Percentiles rank a stretch among this genome's conserved stretches.
These are phyloP conservation scores for Elsinoe perseae DNA, from an alignment of 2,329 filamentous ascomycete genomes.

Conservation along the genomic window DNA sequence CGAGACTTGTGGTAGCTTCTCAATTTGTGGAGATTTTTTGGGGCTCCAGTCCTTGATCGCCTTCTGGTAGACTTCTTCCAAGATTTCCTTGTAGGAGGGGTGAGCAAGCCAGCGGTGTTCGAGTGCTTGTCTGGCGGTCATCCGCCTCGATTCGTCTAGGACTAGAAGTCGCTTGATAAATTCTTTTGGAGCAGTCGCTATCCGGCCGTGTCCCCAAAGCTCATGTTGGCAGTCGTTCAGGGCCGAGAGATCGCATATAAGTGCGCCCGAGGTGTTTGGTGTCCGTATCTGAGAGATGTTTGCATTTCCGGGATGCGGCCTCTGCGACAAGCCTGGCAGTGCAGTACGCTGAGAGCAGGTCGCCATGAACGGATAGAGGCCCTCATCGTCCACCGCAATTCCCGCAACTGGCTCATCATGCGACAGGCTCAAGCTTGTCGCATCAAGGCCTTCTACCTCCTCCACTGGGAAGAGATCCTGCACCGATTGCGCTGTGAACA, in stretches of 20 bases:
- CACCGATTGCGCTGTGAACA: conserved; percentile 41
- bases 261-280: background rate
- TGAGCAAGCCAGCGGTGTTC: conserved; percentile 51
- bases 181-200: conserved; percentile 32
- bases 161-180: conserved; percentile 48
- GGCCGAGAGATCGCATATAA: conserved; percentile 36
- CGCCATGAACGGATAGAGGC: conserved; percentile 19
- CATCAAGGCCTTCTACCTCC: conserved; percentile 26
- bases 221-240: conserved; percentile 35
- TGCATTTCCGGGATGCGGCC: background rate
- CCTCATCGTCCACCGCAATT: conserved; percentile 18
- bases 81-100: conserved; percentile 38
- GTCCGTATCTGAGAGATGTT: background rate
- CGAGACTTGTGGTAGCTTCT: background rate
- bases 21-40: background rate
- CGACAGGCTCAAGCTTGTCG: conserved; percentile 20
- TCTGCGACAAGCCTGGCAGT: background rate
- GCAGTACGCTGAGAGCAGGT: background rate
- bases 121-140: conserved; percentile 48
- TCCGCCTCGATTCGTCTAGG: conserved; percentile 42
- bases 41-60: conserved; percentile 46
- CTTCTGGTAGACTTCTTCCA: conserved; percentile 44
- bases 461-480: conserved; percentile 21
- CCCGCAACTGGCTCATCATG: background rate
- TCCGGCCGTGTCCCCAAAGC: conserved; percentile 37